Base-by-base conservation (phyloP, 2,329 filamentous ascomycete species). In the Cordyceps pruinosa region DNA sequence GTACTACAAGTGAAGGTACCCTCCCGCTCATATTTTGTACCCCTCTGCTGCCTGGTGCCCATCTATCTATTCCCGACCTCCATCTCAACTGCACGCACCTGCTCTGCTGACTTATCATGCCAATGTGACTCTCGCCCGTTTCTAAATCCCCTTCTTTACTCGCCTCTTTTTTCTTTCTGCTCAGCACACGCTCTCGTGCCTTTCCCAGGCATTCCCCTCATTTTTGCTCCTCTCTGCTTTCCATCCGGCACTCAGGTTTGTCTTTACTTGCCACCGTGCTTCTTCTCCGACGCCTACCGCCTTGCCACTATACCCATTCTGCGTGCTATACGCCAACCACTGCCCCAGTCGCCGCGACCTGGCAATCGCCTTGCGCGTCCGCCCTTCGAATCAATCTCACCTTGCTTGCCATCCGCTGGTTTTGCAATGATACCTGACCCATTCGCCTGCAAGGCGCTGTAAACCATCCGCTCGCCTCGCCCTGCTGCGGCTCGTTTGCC, bases 21-120 rank as follows among this genome's bases (percentile, higher is more conserved):
- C 15, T n/a, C n/a, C n/a, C n/a, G n/a, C n/a, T n/a, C n/a, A n/a
- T n/a, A n/a, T n/a, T n/a, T n/a, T n/a, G n/a, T n/a, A n/a, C n/a
- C n/a, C n/a, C n/a, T n/a, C n/a, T n/a, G n/a, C n/a, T 32, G 12
- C 30, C 12, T 32, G 12, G 30, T 32, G 12, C 30, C 30, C 21
- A 23, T 42, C 19, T 13, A 13, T 3, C 4, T 12, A 15, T 41
- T 23, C 39, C 17, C 39, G 39, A 42, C 39, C 30, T 42, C 21
- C 39, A 42, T 41, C 37, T 23, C 37, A 25, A 23, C 21, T 25
- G 37, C 37, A 21, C 19, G 19, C 12, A 32, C 28, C 28, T 57
- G 48, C 32, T 37, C 56, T 58, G 56, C 48, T 58, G 56, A 58
- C 56, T 58, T 53, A 58, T 58, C 56, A 47, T 53, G 49, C 15